Percentiles rank a stretch among this genome's conserved stretches.
phyloP scores from a whole-genome alignment of 2,329 filamentous ascomycete genomes.

The Colletotrichum tamarilloi region DNA sequence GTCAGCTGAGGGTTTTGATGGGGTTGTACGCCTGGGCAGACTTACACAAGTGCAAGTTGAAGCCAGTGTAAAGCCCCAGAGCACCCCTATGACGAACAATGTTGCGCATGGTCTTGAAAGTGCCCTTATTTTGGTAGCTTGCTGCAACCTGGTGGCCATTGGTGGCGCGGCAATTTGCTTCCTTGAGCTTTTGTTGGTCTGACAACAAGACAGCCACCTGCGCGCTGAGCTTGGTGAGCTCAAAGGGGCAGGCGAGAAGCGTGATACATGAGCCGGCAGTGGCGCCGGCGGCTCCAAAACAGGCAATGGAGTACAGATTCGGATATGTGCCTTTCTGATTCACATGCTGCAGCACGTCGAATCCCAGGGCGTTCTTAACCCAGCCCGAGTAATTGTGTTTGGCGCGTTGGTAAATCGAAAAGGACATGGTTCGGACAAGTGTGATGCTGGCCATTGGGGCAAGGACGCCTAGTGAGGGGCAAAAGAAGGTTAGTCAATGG shows the following conservation, averaged over 20 bases:
- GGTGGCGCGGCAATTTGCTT: slow-evolving; percentile 46
- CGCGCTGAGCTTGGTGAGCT: slow-evolving; percentile 89
- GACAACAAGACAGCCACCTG: slow-evolving; percentile 86
- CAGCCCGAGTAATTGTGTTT: slow-evolving; percentile 79
- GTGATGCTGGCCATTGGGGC: slow-evolving; percentile 86
- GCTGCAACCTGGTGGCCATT: slow-evolving; percentile 70
- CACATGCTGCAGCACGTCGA: slow-evolving; percentile 79
- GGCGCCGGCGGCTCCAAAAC: slow-evolving; percentile 82
- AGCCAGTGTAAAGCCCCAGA: slow-evolving; percentile 82
- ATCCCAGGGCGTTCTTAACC: slow-evolving; percentile 73
- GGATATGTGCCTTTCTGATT: slow-evolving; percentile 78
- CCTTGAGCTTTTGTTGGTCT: slow-evolving; percentile 57
- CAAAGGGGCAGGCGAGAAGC: slow-evolving; percentile 85
- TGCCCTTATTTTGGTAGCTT: slow-evolving; percentile 83
- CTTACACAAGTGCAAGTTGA: slow-evolving; percentile 81
- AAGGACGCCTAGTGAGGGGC: slow-evolving; percentile 68
- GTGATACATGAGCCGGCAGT: slow-evolving; percentile 85
- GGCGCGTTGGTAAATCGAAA: slow-evolving; percentile 82
- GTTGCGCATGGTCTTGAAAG: slow-evolving; percentile 79
- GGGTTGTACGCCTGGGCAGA: slow-evolving; percentile 36
- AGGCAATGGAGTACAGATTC: slow-evolving; percentile 77
- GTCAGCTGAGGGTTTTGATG: slow-evolving; percentile 14
- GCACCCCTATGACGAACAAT: slow-evolving; percentile 81
- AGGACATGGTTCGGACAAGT: slow-evolving; percentile 80
- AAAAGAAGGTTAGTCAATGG: slow-evolving; percentile 31